Percentiles rank a stretch among this genome's conserved stretches.
Conservation (phyloP, 2,329 filamentous ascomycete species). For the Aspergillus piperis region DNA sequence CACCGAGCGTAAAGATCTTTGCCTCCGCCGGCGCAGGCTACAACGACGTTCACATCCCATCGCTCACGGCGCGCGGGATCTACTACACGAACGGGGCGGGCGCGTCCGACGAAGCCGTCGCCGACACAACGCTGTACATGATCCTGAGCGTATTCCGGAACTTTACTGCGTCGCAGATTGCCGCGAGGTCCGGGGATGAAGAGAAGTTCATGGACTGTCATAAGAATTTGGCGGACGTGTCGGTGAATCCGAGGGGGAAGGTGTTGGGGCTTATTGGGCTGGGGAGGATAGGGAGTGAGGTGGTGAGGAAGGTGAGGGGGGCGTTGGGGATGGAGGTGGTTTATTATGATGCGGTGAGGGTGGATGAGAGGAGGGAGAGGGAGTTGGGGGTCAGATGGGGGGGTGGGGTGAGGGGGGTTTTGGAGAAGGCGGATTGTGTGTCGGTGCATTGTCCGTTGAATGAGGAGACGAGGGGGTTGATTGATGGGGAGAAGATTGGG, state of each 20-base stretch:
- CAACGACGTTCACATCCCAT: slow-evolving; percentile 65
- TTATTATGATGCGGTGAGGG: slow-evolving; percentile 54
- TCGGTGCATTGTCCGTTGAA: neutral
- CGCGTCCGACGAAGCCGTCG: slow-evolving; percentile 48
- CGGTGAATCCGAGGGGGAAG: slow-evolving; percentile 52
- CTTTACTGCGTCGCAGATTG: slow-evolving; percentile 51
- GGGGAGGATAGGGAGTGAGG: slow-evolving; percentile 49
- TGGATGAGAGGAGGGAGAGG: slow-evolving; percentile 38
- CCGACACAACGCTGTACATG: slow-evolving; percentile 47
- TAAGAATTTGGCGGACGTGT: slow-evolving; percentile 48
- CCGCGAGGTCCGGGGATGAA: slow-evolving; percentile 48
- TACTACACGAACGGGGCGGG: slow-evolving; percentile 50
- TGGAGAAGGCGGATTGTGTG: neutral
- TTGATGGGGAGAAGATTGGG: neutral
- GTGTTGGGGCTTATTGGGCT: slow-evolving; percentile 57
- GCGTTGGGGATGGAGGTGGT: slow-evolving; percentile 56
- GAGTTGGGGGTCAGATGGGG: slow-evolving; percentile 20
- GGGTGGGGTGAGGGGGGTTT: neutral
- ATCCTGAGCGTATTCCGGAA: slow-evolving; percentile 54
- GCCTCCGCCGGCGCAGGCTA: slow-evolving; percentile 67
- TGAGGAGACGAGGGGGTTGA: neutral
- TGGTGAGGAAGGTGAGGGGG: slow-evolving; percentile 49
- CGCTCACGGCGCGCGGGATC: slow-evolving; percentile 42
- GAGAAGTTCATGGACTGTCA: slow-evolving; percentile 47
- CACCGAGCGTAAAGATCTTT: slow-evolving; percentile 60